Percentiles rank a stretch among this genome's conserved stretches.
These are phyloP conservation scores for Nectriaceae sp. DNA, from an alignment of 2,329 filamentous ascomycete genomes.

Conservation along the genomic window DNA sequence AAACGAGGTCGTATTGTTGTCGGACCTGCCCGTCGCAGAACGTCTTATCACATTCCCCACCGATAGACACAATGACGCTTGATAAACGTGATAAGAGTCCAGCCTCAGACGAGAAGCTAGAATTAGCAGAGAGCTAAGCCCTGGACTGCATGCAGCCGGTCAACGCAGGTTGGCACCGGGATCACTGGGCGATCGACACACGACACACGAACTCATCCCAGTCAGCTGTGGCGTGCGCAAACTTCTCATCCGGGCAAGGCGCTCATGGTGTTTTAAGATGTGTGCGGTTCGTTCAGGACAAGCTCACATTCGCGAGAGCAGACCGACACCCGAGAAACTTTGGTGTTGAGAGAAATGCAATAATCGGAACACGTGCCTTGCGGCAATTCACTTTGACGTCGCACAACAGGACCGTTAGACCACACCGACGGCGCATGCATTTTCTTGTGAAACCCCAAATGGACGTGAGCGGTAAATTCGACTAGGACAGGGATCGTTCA, in stretches of 20 bases:
- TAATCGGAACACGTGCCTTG: background rate
- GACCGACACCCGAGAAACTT: background rate
- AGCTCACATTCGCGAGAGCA: background rate
- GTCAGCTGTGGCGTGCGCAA: slow-evolving; percentile 13
- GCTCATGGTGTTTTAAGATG: too few species aligned
- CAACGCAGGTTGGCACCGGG: slow-evolving; percentile 16
- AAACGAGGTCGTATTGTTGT: slow-evolving; percentile 3
- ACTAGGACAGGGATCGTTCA: too few species aligned
- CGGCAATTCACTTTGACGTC: background rate
- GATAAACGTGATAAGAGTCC: background rate
- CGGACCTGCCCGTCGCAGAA: slow-evolving; percentile 5
- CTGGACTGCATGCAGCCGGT: slow-evolving; percentile 30
- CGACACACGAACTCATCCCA: slow-evolving; percentile 18
- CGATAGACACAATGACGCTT: background rate
- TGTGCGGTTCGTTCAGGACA: too few species aligned
- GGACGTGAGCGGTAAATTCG: too few species aligned
- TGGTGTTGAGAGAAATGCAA: background rate
- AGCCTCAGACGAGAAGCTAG: background rate
- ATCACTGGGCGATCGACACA: slow-evolving; percentile 20
- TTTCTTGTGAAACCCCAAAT: background rate
- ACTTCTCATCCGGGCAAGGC: background rate
- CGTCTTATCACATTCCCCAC: slow-evolving; percentile 1
- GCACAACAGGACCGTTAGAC: background rate
- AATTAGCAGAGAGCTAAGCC: slow-evolving; percentile 9
- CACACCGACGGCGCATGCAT: slow-evolving; percentile 2